Base-by-base conservation (phyloP, 805 yeast species). In the Pichia pseudocactophila region DNA sequence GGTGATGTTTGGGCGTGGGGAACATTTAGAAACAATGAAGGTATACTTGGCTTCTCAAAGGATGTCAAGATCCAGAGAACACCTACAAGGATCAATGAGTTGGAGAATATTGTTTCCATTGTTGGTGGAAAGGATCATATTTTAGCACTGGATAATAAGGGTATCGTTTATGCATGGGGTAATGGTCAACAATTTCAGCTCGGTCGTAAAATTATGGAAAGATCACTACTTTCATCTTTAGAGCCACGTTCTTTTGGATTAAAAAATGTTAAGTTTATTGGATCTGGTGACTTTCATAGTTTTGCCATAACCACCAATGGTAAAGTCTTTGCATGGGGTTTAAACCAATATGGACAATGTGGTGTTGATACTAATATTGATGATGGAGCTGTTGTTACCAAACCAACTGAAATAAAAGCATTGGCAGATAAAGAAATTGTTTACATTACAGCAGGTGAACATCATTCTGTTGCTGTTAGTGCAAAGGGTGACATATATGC, bases 1-100 rank as follows among this genome's bases (percentile, higher is more conserved):
- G 97, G 98, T 30, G 86, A 83, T 32, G 88, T 94, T 9, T 92
- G 80, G 61, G 94, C 97, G 0, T 92, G 98, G 97, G 99, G 99
- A 31, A 85, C 96, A 17, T 92, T 92, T 66, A 81, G 92, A 65
- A 80, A 88, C 59, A 85, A 85, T 53, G 97, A 92, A 63, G 98
- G 98, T 42, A 69, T 81, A 33, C 71, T 90, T 43, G 96, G 96
- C 2, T 92, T 85, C 63, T 74, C 76, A 50, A 78, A 78, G 46
- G 73, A 76, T 39, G 72, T 77, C 31, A 62, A 69, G 48, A 63
- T 78, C 37, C 97, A 92, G 63, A 65, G 54, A 19, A 68, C 68
- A 1, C 98, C 98, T 9, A 62, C 67, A 48, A 78, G 75, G 52
- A 70, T 90, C 30, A 64, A 65, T 1, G 74, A 70, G 38, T 70